Evolutionary conservation across 1,284 basidiomycete genomes (phyloP), one percentile per base, ranked within the genome.

Genomic region (Melanopsichium pennsylvanicum): DNA sequence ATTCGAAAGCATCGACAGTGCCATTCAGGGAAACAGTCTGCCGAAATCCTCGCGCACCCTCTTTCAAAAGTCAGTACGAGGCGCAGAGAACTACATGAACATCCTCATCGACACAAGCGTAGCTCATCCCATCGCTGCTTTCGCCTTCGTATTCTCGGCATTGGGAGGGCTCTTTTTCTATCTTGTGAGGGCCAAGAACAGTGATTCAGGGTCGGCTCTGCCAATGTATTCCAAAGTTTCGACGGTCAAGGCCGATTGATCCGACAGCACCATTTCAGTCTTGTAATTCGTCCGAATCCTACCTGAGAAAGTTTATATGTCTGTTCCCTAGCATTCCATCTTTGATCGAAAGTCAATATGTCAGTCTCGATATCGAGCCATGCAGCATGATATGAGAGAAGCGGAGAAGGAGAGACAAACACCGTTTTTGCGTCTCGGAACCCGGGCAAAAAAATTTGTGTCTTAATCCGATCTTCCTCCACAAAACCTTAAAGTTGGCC

Each of bases 221-320:
- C 64, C 64, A 5, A 13, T 68, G 49, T 68, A 68, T 33, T 52
- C 64, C 0, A 68, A 68, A 37, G 64, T 62, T 7, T 57, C 58
- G 32, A 62, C 58, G 10, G 64, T 68, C 44, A 68, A 68, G 32
- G 58, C 64, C 7, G 64, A 68, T 32, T 68, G 16, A 52, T 25
- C n/a, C n/a, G n/a, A n/a, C n/a, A n/a, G n/a, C n/a, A n/a, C n/a
- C n/a, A n/a, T n/a, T n/a, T n/a, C n/a, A n/a, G n/a, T n/a, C n/a
- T n/a, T n/a, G n/a, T n/a, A n/a, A n/a, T n/a, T n/a, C n/a, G n/a
- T n/a, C n/a, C n/a, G n/a, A n/a, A n/a, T n/a, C n/a, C n/a, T n/a
- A n/a, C n/a, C n/a, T n/a, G n/a, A n/a, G n/a, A n/a, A n/a, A n/a
- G n/a, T n/a, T n/a, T n/a, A n/a, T n/a, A n/a, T n/a, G n/a, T n/a